These are phyloP conservation scores for Cladophialophora chaetospira DNA, from an alignment of 2,329 filamentous ascomycete species.

Conservation along the genomic window DNA sequence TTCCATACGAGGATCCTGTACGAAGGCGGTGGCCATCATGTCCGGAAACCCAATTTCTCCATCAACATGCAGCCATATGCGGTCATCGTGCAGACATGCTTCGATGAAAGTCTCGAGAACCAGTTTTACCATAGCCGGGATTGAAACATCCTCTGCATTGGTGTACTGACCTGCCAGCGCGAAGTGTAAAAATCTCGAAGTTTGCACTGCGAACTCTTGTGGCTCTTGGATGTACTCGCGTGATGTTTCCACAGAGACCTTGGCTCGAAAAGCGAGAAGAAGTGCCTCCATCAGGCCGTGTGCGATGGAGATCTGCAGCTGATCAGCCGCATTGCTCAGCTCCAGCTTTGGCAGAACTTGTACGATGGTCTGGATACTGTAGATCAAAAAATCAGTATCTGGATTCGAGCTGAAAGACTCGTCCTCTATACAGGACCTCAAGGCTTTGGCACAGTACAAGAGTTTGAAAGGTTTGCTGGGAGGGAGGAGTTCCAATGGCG, in stretches of 20 bases:
- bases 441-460: conserved; percentile 70
- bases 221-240: conserved; percentile 39
- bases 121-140: conserved; percentile 22
- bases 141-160: conserved; percentile 14
- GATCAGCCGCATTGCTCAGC: conserved; percentile 51
- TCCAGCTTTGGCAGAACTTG: conserved; percentile 62
- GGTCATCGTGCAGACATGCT: conserved; percentile 49
- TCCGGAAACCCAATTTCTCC: conserved; percentile 16
- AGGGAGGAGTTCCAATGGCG: conserved; percentile 67
- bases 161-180: conserved; percentile 7
- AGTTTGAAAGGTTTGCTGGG: conserved; percentile 69
- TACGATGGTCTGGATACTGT: conserved; percentile 58
- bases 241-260: conserved; percentile 33
- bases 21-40: conserved; percentile 24
- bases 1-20: conserved; percentile 39
- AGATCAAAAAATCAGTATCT: conserved; percentile 42
- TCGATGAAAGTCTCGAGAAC: conserved; percentile 52
- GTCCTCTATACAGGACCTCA: conserved; percentile 63
- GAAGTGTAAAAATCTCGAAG: conserved; percentile 27
- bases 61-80: conserved; percentile 46
- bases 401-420: conserved; percentile 43
- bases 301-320: conserved; percentile 54
- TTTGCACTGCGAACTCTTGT: conserved; percentile 23
- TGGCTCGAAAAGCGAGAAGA: conserved; percentile 58
- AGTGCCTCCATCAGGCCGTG: conserved; percentile 61